Conservation (phyloP, 2,329 filamentous ascomycete genomes). For the Alternaria incomplexa region DNA sequence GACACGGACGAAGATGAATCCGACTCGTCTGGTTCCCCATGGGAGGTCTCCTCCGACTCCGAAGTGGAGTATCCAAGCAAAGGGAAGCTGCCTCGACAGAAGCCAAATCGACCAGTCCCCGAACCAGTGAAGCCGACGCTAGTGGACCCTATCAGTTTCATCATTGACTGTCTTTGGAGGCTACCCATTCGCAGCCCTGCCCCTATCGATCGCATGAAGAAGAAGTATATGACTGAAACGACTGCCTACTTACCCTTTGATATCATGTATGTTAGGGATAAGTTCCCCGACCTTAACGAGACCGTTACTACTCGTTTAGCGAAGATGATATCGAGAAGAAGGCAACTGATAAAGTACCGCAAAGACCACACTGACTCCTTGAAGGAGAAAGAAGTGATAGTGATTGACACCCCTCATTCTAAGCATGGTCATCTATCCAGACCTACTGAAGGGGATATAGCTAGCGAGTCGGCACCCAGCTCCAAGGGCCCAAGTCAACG, state of each 20-base stretch:
- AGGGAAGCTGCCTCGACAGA: not conserved
- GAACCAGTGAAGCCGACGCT: not conserved
- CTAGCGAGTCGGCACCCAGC: not conserved
- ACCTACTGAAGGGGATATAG: not conserved
- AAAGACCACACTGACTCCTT: not conserved
- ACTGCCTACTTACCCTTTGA: not conserved
- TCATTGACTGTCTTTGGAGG: not conserved
- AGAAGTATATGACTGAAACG: not conserved
- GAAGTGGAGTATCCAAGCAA: not conserved
- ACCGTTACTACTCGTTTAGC: not conserved
- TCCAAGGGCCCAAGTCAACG: not conserved
- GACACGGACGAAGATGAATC: not conserved
- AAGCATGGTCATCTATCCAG: not conserved
- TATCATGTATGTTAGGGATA: not conserved
- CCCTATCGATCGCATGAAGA: not conserved
- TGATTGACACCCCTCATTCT: fast-evolving
- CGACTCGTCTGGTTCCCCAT: not conserved
- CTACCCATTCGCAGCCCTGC: not conserved
- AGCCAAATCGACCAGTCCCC: not conserved
- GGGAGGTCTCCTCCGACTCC: not conserved
- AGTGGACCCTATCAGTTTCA: not conserved
- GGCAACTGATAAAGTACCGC: not conserved
- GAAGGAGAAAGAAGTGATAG: not conserved
- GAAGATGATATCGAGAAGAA: not conserved
- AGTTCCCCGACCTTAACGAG: not conserved